Base-by-base conservation (phyloP, 2,329 filamentous ascomycete species). In the Daldinia eschscholtzii region DNA sequence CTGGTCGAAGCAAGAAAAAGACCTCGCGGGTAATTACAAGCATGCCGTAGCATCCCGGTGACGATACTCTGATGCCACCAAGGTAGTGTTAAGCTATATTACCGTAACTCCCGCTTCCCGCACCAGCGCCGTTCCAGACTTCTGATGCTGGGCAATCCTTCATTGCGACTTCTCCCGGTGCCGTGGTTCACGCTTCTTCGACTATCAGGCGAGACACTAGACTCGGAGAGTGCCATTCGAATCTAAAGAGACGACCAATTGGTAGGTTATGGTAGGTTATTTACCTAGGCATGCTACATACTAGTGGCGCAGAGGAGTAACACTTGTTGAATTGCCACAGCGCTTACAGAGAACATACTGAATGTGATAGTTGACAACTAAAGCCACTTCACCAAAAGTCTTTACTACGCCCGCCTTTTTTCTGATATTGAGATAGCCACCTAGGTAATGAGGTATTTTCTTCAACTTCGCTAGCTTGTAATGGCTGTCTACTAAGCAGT, bases 21-120 rank as follows among this genome's bases (percentile, higher is more conserved):
- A 48, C 62, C 46, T 20, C 52, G 56, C 70, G 70, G 67, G 67
- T 69, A 67, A 64, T 71, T 70, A 64, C 59, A 30, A 67, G 50
- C 52, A 69, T 71, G 66, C 33, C 10, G 10, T 10, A 10, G 33
- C 2, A 35, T 35, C 60, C 18, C 64, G 44, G 53, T 56, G 64
- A 57, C 55, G 64, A 53, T 46, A 41, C 35, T 57, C 37, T 67
- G 50, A 65, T 64, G 67, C 70, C 64, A 57, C 57, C n/a, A 33
- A 62, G 30, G 62, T 68, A 59, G 28, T 52, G 60, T 50, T 53
- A 42, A 37, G 50, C 30, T 44, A 57, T 61, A 50, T 66, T 66
- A 53, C 60, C 63, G 57, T 55, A 6, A 20, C 30, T 55, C 30
- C 57, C 35, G 28, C 46, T 42, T 52, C 56, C 63, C 65, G 62